Base-by-base conservation (phyloP, 169 alveolate species). In the Cryptosporidium meleagridis region DNA sequence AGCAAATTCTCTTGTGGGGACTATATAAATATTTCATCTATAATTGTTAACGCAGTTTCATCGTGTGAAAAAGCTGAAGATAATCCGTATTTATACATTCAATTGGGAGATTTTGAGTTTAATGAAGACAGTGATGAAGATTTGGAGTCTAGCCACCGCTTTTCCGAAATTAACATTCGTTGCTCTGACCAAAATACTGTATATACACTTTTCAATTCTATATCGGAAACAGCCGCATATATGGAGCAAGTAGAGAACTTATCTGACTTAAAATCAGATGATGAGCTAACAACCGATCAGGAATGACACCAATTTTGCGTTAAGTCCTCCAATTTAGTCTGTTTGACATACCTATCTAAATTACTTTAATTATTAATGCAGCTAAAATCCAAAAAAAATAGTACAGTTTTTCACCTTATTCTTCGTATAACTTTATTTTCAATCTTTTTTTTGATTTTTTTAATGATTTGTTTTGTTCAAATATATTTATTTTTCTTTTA, bases 151-250 rank as follows among this genome's bases (percentile, higher is more conserved):
- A 26, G 39, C 10, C 41, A 21, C 33, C 35, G 35, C 6, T 73
- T 73, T 53, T 31, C 52, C 31, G 86, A 73, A 59, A 26, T 73
- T 37, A 73, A 73, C 51, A 73, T 73, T 37, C 41, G 16, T 23
- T 23, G 45, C 48, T 71, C 85, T 21, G 61, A 31, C 16, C 62
- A 51, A 16, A 44, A 39, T 44, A 21, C 44, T n/a, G 5, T 73
- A 1, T 52, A 73, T 58, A 37, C 86, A 2, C 37, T 73, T 14
- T 73, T 73, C 35, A 73, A 73, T 39, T 73, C 70, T 21, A 29
- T 73, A 23, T 73, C 86, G 7, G 86, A 73, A 37, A 58, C 86
- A 18, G 59, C 68, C 23, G 86, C 86, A 31, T 73, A 73, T 18
- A 55, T 52, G 33, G 86, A 73, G 52, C 86, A 73, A 7, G 58